These are phyloP conservation scores for Podaxis pistillaris DNA, from an alignment of 768 basidiomycete genomes.

Conservation along the genomic window DNA sequence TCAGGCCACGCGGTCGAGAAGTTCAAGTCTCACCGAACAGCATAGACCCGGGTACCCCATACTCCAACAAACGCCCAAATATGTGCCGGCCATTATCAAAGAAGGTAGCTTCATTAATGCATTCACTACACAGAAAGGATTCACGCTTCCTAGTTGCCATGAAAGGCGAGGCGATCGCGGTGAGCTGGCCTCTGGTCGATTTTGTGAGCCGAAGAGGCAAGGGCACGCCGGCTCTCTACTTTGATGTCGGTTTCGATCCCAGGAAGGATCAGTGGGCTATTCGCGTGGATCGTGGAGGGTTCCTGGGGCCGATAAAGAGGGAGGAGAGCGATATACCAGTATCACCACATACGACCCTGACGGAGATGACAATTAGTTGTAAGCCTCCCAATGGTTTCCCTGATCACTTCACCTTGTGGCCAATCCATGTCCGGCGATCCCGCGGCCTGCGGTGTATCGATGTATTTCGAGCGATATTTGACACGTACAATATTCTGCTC, in stretches of 20 bases:
- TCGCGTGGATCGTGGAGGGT: constrained; percentile 23
- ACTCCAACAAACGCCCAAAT: constrained; percentile 20
- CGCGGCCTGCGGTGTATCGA: constrained; percentile 53
- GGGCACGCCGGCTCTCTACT: constrained; percentile 39
- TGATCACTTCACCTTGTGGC: constrained; percentile 34
- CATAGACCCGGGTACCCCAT: neutral
- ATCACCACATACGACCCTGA: constrained; percentile 38
- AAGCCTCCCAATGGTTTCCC: constrained; percentile 24
- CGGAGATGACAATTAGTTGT: constrained; percentile 46
- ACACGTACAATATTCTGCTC: constrained; percentile 43
- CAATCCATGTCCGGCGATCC: constrained; percentile 40
- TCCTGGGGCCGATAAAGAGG: constrained; percentile 27
- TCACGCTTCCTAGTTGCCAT: constrained; percentile 27
- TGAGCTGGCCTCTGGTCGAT: constrained; percentile 51
- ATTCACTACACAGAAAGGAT: neutral
- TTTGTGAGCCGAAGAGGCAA: constrained; percentile 28
- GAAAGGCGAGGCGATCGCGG: constrained; percentile 38
- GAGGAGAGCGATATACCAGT: constrained; percentile 42
- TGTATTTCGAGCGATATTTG: constrained; percentile 57
- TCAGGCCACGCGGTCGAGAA: constrained; percentile 7
- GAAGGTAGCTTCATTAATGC: constrained; percentile 13
- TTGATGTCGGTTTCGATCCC: constrained; percentile 51
- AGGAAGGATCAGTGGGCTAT: constrained; percentile 21
- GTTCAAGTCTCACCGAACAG: constrained; percentile 14
- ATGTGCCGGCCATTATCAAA: constrained; percentile 29